Base-by-base conservation (phyloP, 2,329 filamentous ascomycete genomes). In the Fusarium ambrosium region DNA sequence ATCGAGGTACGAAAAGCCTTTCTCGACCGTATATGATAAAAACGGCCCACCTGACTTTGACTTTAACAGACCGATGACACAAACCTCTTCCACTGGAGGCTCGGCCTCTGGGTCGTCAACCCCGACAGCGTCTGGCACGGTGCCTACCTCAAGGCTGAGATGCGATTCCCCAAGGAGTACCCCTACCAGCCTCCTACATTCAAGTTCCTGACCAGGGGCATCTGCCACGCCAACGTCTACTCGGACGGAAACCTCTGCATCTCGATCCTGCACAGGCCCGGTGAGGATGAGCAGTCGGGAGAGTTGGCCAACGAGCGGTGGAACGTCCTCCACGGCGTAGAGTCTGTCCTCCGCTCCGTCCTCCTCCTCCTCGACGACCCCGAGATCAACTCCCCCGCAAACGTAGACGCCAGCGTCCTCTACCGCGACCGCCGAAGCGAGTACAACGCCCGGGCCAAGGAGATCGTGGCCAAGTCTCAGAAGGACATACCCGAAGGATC, bases 191-290 rank as follows among this genome's bases (percentile, higher is more conserved):
- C 96, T 32, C 96, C 96, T 29, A 93, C 92, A 66, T 98, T 99
- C 87, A 92, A 92, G 74, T 98, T 99, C 85, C 82, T 91, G 20
- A 85, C 87, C 24, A 89, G 89, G 37, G 91, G 93, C 18, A 92
- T 98, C 72, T 95, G 91, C 85, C 96, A 99, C 82, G 96, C 96
- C 4, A 99, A 99, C 82, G 92, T 99, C 80, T 98, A 98, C 85
- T 85, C 91, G 7, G 94, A 98, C 82, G 96, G 96, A 78, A 92
- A 92, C 76, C 89, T 98, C 53, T 98, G 97, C 87, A 98, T 99
- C 82, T 98, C 95, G 55, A 99, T 99, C 79, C 91, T 99, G 13
- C 96, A 99, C 84, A 90, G 91, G 20, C 95, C 97, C 0, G 97
- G 97, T 75, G 95, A 98, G 71, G 96, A 98, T 81, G 91, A 93